Conservation (phyloP, 2,329 filamentous ascomycete species). For the Diaporthe capsici region DNA sequence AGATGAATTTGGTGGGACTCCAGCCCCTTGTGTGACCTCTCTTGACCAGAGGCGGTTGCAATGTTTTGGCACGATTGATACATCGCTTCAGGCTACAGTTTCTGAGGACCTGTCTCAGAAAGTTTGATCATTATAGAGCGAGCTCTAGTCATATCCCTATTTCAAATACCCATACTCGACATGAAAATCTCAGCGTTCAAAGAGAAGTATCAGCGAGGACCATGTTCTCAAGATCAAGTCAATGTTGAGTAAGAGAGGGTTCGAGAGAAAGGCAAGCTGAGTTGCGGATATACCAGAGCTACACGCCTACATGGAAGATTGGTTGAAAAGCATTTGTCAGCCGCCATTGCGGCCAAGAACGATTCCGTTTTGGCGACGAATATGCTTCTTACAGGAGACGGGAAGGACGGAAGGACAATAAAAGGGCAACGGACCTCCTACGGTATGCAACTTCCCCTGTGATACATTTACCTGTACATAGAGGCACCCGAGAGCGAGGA, state of each 20-base stretch:
- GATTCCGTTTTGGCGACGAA: background rate
- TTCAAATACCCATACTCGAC: constrained; percentile 4
- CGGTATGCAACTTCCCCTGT: background rate
- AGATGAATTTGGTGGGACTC: background rate
- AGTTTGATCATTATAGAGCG: constrained; percentile 14
- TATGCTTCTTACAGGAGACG: background rate
- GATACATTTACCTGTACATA: constrained; percentile 19
- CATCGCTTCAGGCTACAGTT: background rate
- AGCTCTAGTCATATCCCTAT: background rate
- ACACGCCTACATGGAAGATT: background rate
- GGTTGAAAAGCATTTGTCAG: background rate
- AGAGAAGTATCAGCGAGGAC: background rate
- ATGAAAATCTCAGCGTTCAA: background rate
- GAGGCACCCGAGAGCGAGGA: background rate
- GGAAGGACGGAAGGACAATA: background rate
- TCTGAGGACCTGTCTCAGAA: background rate
- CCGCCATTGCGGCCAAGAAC: background rate
- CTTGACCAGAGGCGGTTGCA: background rate
- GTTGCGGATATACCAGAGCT: background rate
- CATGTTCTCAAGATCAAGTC: background rate
- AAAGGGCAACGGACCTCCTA: background rate
- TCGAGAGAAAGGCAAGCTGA: background rate
- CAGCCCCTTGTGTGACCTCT: background rate
- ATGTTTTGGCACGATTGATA: background rate
- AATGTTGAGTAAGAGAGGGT: background rate